Evolutionary conservation across 768 basidiomycete genomes (phyloP).

Genomic region (Cyathus striatus): DNA sequence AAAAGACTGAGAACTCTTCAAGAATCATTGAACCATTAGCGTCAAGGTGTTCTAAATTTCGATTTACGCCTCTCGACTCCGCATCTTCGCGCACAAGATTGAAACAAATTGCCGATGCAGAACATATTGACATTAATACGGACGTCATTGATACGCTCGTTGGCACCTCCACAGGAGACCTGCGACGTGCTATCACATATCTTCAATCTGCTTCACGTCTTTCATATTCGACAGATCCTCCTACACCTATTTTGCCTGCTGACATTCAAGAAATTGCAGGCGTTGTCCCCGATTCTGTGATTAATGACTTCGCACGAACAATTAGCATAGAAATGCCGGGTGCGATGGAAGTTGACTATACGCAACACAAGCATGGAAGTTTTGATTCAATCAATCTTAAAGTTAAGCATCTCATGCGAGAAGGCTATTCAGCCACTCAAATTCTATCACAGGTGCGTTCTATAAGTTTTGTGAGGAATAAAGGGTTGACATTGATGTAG

Average conservation of each 20-base stretch:
- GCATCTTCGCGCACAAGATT: slow-evolving; percentile 72
- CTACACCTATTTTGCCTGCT: slow-evolving; percentile 63
- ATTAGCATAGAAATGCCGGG: slow-evolving; percentile 66
- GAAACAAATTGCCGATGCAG: slow-evolving; percentile 72
- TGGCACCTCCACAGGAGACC: slow-evolving; percentile 80
- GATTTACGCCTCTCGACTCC: slow-evolving; percentile 89
- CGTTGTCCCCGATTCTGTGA: slow-evolving; percentile 74
- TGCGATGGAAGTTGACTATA: slow-evolving; percentile 50
- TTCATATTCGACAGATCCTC: slow-evolving; percentile 67
- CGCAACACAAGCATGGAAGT: slow-evolving; percentile 21
- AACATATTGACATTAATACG: slow-evolving; percentile 54
- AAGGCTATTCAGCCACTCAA: slow-evolving; percentile 92
- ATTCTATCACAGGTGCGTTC: slow-evolving; percentile 75
- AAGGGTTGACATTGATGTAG: slow-evolving; percentile 33
- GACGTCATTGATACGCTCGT: slow-evolving; percentile 72
- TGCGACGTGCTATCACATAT: slow-evolving; percentile 96
- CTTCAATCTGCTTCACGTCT: slow-evolving; percentile 93
- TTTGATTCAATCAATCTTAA: slow-evolving; percentile 64
- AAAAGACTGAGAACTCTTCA: not conserved
- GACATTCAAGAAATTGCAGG: slow-evolving; percentile 98
- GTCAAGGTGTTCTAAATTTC: slow-evolving; percentile 98
- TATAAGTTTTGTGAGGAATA: not conserved
- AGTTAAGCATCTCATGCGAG: slow-evolving; percentile 73
- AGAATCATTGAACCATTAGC: slow-evolving; percentile 99
- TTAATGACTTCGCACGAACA: slow-evolving; percentile 61